Conservation (phyloP, 768 basidiomycete species). For the Baorangia bicolor region DNA sequence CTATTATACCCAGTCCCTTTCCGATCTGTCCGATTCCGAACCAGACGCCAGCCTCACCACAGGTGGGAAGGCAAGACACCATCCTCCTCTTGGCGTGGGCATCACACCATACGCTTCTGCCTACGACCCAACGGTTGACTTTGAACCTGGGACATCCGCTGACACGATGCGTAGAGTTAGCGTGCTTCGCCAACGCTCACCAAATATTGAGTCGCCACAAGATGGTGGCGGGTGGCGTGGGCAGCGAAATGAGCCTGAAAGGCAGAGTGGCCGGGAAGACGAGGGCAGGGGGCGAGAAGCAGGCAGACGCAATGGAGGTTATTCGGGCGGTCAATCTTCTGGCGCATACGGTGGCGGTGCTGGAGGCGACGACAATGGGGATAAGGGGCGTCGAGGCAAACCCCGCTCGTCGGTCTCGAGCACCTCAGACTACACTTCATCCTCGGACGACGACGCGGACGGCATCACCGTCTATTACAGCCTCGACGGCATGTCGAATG, state of each 20-base stretch:
- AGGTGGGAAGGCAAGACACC: not conserved
- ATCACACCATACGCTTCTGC: conserved; percentile 23
- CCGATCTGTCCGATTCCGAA: conserved; percentile 33
- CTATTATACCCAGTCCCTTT: conserved; percentile 34
- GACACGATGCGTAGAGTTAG: conserved; percentile 29
- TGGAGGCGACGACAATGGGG: conserved; percentile 40
- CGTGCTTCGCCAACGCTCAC: conserved; percentile 1
- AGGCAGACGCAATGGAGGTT: conserved; percentile 11
- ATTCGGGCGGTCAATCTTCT: conserved; percentile 19
- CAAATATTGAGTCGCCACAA: conserved; percentile 9
- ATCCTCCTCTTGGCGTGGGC: conserved; percentile 10
- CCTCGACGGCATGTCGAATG: conserved; percentile 37
- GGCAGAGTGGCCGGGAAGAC: conserved; percentile 16
- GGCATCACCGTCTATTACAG: conserved; percentile 43
- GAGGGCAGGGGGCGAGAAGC: conserved; percentile 8
- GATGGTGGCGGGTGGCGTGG: conserved; percentile 23
- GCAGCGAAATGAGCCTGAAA: conserved; percentile 11
- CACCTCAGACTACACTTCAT: conserved; percentile 33
- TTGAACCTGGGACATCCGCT: conserved; percentile 46
- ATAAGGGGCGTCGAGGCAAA: conserved; percentile 32
- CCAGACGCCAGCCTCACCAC: conserved; percentile 16
- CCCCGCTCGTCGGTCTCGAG: conserved; percentile 36
- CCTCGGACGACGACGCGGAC: conserved; percentile 48
- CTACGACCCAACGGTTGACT: conserved; percentile 24
- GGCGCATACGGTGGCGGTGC: conserved; percentile 32